Conservation (phyloP, 2,329 filamentous ascomycete genomes). For the Lasiodiplodia theobromae region DNA sequence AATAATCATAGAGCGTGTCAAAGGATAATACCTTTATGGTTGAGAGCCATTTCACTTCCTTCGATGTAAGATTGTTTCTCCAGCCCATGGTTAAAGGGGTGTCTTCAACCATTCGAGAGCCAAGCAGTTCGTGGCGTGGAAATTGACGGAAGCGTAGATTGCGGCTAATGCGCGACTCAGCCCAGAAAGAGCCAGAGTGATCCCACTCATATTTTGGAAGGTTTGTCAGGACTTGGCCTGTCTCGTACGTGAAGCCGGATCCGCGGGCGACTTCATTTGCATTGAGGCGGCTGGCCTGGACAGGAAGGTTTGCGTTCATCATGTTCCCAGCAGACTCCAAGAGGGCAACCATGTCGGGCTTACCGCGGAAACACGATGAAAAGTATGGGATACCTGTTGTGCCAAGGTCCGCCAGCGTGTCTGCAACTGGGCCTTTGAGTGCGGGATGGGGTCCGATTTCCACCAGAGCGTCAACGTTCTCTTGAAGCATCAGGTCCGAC, state of each 20-base stretch:
- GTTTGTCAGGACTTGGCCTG: constrained; percentile 30
- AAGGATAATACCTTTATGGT: too few species aligned
- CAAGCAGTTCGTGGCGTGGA: too few species aligned
- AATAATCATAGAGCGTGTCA: too few species aligned
- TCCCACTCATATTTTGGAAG: constrained; percentile 40
- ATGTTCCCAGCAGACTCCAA: constrained; percentile 34
- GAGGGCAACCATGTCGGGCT: constrained; percentile 12
- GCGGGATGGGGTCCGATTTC: constrained; percentile 58
- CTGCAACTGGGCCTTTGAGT: constrained; percentile 50
- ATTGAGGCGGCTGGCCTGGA: constrained; percentile 37
- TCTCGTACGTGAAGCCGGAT: neutral
- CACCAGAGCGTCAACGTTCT: constrained; percentile 42
- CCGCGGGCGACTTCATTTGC: constrained; percentile 28
- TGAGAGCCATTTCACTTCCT: too few species aligned
- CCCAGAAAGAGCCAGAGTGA: constrained; percentile 36
- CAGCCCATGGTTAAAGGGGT: too few species aligned
- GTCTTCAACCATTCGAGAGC: too few species aligned
- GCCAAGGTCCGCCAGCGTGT: constrained; percentile 37
- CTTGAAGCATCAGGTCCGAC: constrained; percentile 40
- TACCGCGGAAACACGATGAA: neutral
- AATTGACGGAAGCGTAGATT: neutral
- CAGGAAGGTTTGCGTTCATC: constrained; percentile 29
- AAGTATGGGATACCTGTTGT: neutral
- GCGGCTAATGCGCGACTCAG: constrained; percentile 25
- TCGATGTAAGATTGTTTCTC: too few species aligned